Conservation (phyloP, 2,329 filamentous ascomycete genomes). For the Fusarium oligoseptatum region DNA sequence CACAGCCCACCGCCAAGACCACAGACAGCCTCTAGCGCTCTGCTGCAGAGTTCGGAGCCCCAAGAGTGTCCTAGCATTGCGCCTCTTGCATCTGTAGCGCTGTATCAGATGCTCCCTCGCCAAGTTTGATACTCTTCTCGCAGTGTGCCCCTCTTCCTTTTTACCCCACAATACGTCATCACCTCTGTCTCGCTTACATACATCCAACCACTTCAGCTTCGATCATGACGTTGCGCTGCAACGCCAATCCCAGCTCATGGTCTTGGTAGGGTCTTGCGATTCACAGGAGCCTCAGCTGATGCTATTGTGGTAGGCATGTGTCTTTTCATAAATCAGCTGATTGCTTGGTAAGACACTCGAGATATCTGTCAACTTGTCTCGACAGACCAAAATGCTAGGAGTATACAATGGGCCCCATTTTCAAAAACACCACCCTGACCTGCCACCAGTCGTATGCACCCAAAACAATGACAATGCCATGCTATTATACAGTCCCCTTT, state of each 20-base stretch:
- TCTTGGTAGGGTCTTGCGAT: background rate
- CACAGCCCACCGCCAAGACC: background rate
- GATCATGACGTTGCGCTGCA: slow-evolving; percentile 16
- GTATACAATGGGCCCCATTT: slow-evolving; percentile 14
- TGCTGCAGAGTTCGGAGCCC: background rate
- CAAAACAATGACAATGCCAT: slow-evolving; percentile 29
- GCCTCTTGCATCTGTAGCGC: background rate
- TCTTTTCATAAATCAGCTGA: background rate
- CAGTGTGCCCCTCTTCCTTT: slow-evolving; percentile 20
- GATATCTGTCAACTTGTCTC: slow-evolving; percentile 21
- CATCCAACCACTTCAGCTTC: slow-evolving; percentile 9
- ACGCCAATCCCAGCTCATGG: background rate
- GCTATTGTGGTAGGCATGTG: background rate
- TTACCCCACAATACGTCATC: slow-evolving; percentile 45
- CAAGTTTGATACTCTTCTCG: slow-evolving; percentile 6
- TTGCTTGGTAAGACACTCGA: slow-evolving; percentile 4
- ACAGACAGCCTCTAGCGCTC: background rate
- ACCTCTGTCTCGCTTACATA: background rate
- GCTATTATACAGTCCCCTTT: slow-evolving; percentile 40
- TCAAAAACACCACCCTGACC: slow-evolving; percentile 31
- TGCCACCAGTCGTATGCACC: slow-evolving; percentile 28
- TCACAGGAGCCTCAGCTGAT: background rate
- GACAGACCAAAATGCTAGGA: slow-evolving; percentile 23
- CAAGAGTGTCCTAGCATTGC: background rate
- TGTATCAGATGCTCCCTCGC: background rate